Conservation (phyloP, 148 eudicot species). For the Heliosperma pusillum region DNA sequence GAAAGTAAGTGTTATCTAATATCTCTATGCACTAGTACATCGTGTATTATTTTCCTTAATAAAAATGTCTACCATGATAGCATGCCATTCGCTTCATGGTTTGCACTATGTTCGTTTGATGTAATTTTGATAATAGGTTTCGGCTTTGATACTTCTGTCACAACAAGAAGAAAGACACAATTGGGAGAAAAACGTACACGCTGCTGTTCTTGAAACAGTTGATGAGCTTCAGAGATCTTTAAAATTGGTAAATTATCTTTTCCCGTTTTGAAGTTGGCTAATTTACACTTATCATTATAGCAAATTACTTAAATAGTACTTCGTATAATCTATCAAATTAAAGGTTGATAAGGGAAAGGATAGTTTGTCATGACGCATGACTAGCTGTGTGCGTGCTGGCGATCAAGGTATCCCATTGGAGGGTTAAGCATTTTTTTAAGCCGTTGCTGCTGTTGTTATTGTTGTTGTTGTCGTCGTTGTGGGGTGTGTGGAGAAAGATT, state of each 20-base stretch:
- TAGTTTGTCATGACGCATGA: neutral
- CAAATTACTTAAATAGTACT: neutral
- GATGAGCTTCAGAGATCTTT: slow-evolving; percentile 85
- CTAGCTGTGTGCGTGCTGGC: neutral
- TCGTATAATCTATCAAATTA: neutral
- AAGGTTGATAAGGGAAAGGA: neutral
- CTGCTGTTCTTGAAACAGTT: slow-evolving; percentile 61
- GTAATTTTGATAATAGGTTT: slow-evolving; percentile 47
- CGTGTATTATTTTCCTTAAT: neutral
- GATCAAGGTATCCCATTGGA: neutral
- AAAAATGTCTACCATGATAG: too few relatives aligned
- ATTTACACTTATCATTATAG: neutral
- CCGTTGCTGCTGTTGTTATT: too few relatives aligned
- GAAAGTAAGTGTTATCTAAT: slow-evolving; percentile 47
- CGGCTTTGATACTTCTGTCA: slow-evolving; percentile 70
- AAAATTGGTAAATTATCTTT: slow-evolving; percentile 50
- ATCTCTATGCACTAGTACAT: neutral
- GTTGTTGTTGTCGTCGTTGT: too few relatives aligned
- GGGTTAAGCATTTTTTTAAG: neutral
- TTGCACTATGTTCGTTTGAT: slow-evolving; percentile 1
- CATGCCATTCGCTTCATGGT: neutral
- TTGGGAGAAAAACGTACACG: slow-evolving; percentile 70
- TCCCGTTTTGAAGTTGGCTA: neutral
- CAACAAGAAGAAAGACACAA: slow-evolving; percentile 88
- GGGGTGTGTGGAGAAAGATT: neutral